Evolutionary conservation across 2,329 filamentous ascomycete genomes (phyloP).

Genomic region (Xylariaceae sp.): DNA sequence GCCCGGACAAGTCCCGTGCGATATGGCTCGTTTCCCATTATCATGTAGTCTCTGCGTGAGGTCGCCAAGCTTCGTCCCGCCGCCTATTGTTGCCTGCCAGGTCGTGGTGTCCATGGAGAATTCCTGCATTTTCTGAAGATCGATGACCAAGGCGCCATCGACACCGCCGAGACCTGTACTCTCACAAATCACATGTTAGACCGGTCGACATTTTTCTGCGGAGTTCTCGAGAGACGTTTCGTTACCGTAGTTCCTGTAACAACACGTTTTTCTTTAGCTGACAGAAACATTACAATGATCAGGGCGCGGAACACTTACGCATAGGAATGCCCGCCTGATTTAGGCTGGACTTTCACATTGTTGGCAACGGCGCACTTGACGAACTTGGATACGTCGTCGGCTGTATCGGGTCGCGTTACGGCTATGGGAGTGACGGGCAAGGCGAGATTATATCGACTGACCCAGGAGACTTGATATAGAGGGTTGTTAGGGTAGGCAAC

Average conservation of each 20-base stretch:
- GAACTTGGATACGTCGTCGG: conserved; percentile 50
- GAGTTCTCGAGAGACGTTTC: neutral
- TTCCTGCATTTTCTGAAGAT: conserved; percentile 47
- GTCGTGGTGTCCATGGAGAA: conserved; percentile 49
- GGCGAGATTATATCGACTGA: conserved; percentile 49
- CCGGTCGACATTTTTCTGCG: too few species aligned
- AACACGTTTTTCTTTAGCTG: conserved; percentile 15
- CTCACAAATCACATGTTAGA: conserved; percentile 11
- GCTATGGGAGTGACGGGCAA: conserved; percentile 46
- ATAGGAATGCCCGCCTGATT: conserved; percentile 60
- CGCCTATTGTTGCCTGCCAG: conserved; percentile 51
- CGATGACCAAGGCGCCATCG: conserved; percentile 48
- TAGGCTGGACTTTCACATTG: conserved; percentile 52
- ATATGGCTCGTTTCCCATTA: conserved; percentile 50
- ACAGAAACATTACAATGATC: neutral
- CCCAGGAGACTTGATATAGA: conserved; percentile 45
- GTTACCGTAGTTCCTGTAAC: conserved; percentile 31
- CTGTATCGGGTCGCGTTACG: conserved; percentile 49
- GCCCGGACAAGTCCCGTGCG: conserved; percentile 54
- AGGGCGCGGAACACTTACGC: conserved; percentile 36
- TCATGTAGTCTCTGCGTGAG: conserved; percentile 46
- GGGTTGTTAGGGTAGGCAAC: conserved; percentile 41
- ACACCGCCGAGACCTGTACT: conserved; percentile 41
- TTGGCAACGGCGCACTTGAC: conserved; percentile 50
- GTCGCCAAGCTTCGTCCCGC: conserved; percentile 47